Percentiles rank a stretch among this genome's conserved stretches.
phyloP scores from a whole-genome alignment of 169 alveolate genomes.

The Toxoplasma gondii region DNA sequence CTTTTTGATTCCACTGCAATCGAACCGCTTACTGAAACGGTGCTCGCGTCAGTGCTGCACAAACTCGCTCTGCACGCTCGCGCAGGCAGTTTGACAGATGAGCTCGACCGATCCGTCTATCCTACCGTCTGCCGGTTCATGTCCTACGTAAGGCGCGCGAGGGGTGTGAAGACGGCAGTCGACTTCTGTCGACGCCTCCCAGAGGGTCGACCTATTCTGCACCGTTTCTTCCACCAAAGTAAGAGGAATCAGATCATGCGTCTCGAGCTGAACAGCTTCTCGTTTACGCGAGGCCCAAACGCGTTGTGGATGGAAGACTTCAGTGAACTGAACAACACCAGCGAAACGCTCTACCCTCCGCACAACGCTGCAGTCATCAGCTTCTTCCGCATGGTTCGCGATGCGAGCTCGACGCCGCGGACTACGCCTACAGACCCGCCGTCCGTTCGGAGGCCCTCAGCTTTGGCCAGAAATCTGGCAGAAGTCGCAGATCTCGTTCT shows the following conservation, averaged over 20 bases:
- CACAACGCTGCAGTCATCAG: not conserved
- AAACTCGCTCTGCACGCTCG: constrained; percentile 17
- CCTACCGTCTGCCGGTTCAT: not conserved
- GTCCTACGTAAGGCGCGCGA: not conserved
- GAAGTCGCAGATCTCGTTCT: not conserved
- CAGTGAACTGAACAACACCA: not conserved
- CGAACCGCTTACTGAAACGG: not conserved
- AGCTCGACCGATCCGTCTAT: not conserved
- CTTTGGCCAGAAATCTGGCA: not conserved
- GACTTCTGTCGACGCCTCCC: not conserved
- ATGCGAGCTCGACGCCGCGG: not conserved
- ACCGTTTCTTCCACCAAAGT: not conserved
- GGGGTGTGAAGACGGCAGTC: not conserved
- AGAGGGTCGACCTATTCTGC: not conserved
- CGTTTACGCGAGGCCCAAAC: not conserved
- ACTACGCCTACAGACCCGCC: not conserved
- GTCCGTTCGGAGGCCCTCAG: not conserved
- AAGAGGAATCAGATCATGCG: not conserved
- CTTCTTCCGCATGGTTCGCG: not conserved
- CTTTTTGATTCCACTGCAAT: not conserved
- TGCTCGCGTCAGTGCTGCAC: constrained; percentile 6
- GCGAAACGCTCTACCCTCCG: not conserved
- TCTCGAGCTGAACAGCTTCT: constrained; percentile 1
- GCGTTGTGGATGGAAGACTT: not conserved
- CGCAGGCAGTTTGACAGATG: not conserved